Evolutionary conservation across 257 asterid species (phyloP).

Genomic region (Solanum okadae): DNA sequence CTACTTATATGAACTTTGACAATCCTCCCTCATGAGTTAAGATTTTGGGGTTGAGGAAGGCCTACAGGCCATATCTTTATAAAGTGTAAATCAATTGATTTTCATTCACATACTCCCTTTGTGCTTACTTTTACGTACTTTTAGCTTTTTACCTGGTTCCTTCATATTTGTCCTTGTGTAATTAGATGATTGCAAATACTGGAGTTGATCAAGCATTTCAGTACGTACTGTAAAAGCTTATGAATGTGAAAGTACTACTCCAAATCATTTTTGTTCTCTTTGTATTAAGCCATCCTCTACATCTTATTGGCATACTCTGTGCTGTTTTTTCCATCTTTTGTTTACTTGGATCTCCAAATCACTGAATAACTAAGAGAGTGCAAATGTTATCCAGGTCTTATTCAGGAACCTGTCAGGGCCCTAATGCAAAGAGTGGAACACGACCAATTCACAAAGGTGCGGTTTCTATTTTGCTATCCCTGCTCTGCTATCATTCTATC

Average conservation of each 20-base stretch:
- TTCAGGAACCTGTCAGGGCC: constrained; percentile 67
- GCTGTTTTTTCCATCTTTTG: not conserved
- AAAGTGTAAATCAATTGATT: not conserved
- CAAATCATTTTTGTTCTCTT: not conserved
- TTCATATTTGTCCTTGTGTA: not conserved
- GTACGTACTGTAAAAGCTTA: not conserved
- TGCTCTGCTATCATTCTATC: not conserved
- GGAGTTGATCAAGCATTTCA: not conserved
- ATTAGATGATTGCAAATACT: not conserved
- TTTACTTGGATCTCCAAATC: not conserved
- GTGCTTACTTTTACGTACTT: not conserved
- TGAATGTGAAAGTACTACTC: not conserved
- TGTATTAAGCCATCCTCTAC: not conserved
- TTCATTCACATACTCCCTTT: not conserved
- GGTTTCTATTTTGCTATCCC: constrained; percentile 3
- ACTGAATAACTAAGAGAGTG: not conserved
- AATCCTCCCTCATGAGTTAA: not conserved
- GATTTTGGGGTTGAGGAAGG: not conserved
- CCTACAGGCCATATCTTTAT: not conserved
- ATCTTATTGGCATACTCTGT: not conserved
- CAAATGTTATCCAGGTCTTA: constrained; percentile 53
- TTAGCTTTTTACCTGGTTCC: not conserved
- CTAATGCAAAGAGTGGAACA: constrained; percentile 75
- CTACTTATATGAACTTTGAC: not conserved
- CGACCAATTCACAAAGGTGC: constrained; percentile 63